Evolutionary conservation across 768 basidiomycete species (phyloP), one percentile per base, ranked within the genome.

Genomic region (Clavulina sp.): DNA sequence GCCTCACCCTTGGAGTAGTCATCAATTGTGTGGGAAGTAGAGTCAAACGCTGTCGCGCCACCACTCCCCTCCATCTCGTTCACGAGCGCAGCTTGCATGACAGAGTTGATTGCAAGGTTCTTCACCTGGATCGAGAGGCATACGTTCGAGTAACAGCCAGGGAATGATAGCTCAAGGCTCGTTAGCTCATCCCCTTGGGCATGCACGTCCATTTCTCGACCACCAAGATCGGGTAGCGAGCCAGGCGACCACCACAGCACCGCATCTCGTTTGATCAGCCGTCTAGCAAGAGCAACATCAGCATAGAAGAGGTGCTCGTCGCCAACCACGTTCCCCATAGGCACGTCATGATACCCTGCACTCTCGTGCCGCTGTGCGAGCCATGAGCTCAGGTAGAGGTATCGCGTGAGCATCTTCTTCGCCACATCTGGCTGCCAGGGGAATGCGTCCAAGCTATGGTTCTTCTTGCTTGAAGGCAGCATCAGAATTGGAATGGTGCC

Each of bases 1-100:
- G 71, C 66, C 24, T 81, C 80, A 23, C 78, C 78, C 41, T 76
- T 79, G 48, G 81, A 73, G 64, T 92, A 95, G 54, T 95, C 83
- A 60, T 88, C 83, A 54, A 99, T 68, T 18, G 86, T 97, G 60
- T 80, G 87, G 2, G 89, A 86, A 3, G 84, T 79, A 0, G 89
- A 85, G 61, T 96, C 92, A 60, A 97, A 96, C 0, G 91, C 86
- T 0, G 92, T 87, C 4, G 88, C 72, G 3, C 92, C 93, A 1
- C 91, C 84, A 54, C 84, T 87, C 1, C 95, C 95, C 65, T 99
- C 95, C 59, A 99, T 73, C 62, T 99, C 95, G 67, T 99, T 96
- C 56, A 99, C 87, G 52, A 93, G 70, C 30, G 92, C 76, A 2
- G 93, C 92, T 58, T 97, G 95, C 6, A 96, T 68, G 3, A 99